A percentile compares a stretch with the other conserved stretches of the same genome.
Evolutionary conservation across 495 filamentous ascomycete species (phyloP).

Genomic region (Neurospora tetrasperma): DNA sequence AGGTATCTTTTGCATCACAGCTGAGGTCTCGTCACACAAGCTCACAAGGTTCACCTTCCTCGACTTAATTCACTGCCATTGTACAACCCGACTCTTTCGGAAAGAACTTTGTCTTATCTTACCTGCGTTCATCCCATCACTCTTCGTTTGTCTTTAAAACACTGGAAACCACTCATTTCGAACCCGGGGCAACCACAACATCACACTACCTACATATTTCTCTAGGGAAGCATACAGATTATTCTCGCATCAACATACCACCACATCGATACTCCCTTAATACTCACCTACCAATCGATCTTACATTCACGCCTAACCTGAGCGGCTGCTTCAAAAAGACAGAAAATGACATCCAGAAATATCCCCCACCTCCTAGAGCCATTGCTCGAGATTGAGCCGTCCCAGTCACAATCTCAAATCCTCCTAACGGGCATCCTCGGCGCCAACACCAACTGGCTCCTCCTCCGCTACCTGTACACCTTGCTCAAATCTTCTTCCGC

Average conservation of each 20-base stretch:
- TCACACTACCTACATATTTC: neutral
- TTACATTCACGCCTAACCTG: no score
- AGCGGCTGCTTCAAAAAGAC: no score
- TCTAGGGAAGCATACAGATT: neutral
- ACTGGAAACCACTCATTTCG: neutral
- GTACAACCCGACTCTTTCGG: neutral
- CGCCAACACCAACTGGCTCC: conserved; percentile 65
- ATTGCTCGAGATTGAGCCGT: conserved; percentile 42
- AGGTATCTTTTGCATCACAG: neutral
- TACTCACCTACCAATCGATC: no score
- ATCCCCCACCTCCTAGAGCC: conserved; percentile 55
- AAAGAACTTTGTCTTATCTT: neutral
- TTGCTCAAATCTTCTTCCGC: conserved; percentile 27
- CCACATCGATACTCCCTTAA: no score
- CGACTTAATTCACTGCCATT: neutral
- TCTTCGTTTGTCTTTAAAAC: neutral
- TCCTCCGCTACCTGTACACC: conserved; percentile 52
- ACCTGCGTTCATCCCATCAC: neutral
- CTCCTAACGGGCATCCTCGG: conserved; percentile 65
- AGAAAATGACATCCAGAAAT: conserved; percentile 8
- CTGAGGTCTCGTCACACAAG: neutral
- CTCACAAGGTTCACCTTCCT: neutral
- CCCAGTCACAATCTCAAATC: conserved; percentile 33
- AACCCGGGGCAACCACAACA: neutral
- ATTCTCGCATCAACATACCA: neutral